Evolutionary conservation across 2,329 filamentous ascomycete species (phyloP).

Genomic region (Pseudogymnoascus sp.): DNA sequence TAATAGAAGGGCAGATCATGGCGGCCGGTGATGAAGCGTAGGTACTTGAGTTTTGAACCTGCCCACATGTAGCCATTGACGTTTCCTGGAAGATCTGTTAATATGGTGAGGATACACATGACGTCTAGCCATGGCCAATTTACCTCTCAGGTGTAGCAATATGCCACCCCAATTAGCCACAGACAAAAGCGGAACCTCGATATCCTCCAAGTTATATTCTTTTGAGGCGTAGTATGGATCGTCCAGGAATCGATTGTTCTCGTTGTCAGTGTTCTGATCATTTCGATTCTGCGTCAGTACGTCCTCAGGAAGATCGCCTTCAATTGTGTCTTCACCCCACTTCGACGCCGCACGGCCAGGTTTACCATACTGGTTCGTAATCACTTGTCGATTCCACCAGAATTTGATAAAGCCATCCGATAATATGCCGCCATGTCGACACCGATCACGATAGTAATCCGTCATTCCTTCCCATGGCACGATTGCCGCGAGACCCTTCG

Average conservation of each 20-base stretch:
- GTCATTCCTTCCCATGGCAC: conserved; percentile 51
- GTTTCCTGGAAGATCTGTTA: conserved; percentile 33
- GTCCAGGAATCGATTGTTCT: conserved; percentile 41
- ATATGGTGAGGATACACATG: no score
- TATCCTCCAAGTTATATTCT: conserved; percentile 55
- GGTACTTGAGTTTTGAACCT: conserved; percentile 60
- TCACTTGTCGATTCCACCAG: conserved; percentile 62
- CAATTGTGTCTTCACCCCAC: conserved; percentile 40
- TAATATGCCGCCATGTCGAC: conserved; percentile 55
- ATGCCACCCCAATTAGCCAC: conserved; percentile 70
- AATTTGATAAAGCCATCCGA: conserved; percentile 52
- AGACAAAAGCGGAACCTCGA: conserved; percentile 58
- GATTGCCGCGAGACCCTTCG: conserved; percentile 43
- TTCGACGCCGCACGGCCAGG: conserved; percentile 37
- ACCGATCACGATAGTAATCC: conserved; percentile 51
- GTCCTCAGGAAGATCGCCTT: conserved; percentile 48
- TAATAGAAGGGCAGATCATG: conserved; percentile 71
- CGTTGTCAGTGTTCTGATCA: conserved; percentile 40
- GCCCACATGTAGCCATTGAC: conserved; percentile 58
- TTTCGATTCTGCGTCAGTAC: conserved; percentile 32
- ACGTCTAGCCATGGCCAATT: no score
- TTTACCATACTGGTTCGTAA: conserved; percentile 61
- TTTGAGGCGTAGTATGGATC: conserved; percentile 18
- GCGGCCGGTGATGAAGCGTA: conserved; percentile 62
- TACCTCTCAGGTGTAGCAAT: conserved; percentile 56